phyloP scores from a whole-genome alignment of 805 yeast genomes.

The Brettanomyces custersianus region DNA sequence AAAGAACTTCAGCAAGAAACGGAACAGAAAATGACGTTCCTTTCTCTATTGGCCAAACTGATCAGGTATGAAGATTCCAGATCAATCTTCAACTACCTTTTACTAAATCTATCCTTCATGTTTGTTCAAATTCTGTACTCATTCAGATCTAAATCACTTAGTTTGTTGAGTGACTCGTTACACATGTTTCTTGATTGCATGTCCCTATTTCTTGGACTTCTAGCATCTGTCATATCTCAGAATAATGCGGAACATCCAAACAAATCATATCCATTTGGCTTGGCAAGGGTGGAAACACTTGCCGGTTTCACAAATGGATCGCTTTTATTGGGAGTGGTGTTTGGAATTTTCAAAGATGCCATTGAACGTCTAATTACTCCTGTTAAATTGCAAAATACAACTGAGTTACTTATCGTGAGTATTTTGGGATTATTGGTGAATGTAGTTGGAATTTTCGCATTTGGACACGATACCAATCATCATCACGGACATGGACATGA shows the following conservation, averaged over 20 bases:
- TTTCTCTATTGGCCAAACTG: conserved; percentile 24
- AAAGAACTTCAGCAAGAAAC: background rate
- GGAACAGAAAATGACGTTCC: conserved; percentile 7
- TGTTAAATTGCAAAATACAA: conserved; percentile 65
- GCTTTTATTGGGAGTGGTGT: conserved; percentile 76
- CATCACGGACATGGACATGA: conserved; percentile 14
- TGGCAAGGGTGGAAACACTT: conserved; percentile 76
- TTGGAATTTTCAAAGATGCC: conserved; percentile 82
- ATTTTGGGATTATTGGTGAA: conserved; percentile 80
- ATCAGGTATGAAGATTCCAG: conserved; percentile 59
- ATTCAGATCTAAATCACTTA: conserved; percentile 84
- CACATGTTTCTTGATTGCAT: conserved; percentile 96
- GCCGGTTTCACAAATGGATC: conserved; percentile 97
- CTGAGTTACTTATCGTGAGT: conserved; percentile 79
- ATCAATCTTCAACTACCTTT: conserved; percentile 78
- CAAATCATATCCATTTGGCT: conserved; percentile 69
- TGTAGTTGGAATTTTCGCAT: conserved; percentile 87
- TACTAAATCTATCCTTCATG: conserved; percentile 89
- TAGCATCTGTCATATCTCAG: conserved; percentile 57
- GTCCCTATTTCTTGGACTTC: conserved; percentile 78
- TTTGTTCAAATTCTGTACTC: conserved; percentile 87
- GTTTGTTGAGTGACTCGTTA: conserved; percentile 83
- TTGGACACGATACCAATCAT: conserved; percentile 52
- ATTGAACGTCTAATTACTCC: conserved; percentile 74
- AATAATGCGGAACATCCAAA: conserved; percentile 19